Conservation (phyloP, 495 filamentous ascomycete genomes). For the Penicillium macrosclerotiorum region DNA sequence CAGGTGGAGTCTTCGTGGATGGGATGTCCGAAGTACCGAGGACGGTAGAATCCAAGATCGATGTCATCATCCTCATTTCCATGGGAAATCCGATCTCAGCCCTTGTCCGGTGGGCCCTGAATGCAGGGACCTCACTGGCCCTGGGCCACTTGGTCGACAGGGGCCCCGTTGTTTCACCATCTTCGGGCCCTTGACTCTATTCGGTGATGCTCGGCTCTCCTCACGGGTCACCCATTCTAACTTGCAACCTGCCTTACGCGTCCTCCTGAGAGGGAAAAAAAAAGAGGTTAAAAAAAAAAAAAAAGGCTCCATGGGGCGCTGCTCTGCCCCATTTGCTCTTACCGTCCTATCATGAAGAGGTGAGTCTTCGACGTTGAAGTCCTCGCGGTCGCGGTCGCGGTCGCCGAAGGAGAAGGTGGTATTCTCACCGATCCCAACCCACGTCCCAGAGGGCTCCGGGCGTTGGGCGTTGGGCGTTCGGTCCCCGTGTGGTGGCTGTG, state of each 20-base stretch:
- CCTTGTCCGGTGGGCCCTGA: slow-evolving; percentile 9
- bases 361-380: not conserved
- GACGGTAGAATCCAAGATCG: not conserved
- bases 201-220: slow-evolving; percentile 15
- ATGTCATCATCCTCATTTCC: not conserved
- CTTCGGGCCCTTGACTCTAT: slow-evolving; percentile 36
- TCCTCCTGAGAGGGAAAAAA: too few relatives aligned
- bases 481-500: too few relatives aligned
- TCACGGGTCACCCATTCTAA: slow-evolving; percentile 19
- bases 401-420: slow-evolving; percentile 4
- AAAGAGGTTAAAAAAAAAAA: too few relatives aligned
- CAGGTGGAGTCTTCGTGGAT: not conserved
- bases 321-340: slow-evolving; percentile 2
- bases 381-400: not conserved
- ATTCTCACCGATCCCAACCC: too few relatives aligned
- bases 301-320: slow-evolving; percentile 6
- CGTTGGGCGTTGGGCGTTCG: too few relatives aligned
- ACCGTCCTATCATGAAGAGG: not conserved
- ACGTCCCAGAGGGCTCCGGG: too few relatives aligned
- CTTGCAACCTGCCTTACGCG: slow-evolving; percentile 36
- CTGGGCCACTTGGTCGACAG: not conserved
- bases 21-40: too few relatives aligned
- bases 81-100: slow-evolving; percentile 1
- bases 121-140: slow-evolving; percentile 25
- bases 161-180: slow-evolving; percentile 35